Evolutionary conservation across 2,329 filamentous ascomycete species (phyloP).

Genomic region (Aspergillus fischeri): DNA sequence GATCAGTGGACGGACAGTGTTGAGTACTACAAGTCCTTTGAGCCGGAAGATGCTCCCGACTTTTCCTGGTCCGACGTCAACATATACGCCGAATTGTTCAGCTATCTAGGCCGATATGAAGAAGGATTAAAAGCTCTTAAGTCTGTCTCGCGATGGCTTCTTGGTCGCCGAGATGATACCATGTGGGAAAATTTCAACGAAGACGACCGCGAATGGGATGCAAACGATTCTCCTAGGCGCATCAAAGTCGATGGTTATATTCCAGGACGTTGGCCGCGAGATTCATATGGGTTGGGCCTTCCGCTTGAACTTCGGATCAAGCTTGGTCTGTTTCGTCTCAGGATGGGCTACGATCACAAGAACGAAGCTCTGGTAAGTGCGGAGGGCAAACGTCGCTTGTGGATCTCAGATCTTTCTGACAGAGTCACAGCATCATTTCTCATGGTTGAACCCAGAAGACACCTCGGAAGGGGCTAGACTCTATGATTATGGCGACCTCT

Average conservation of each 20-base stretch:
- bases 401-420: constrained; percentile 1
- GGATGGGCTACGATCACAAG: constrained; percentile 56
- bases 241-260: constrained; percentile 58
- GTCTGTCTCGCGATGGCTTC: constrained; percentile 71
- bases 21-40: constrained; percentile 43
- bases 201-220: constrained; percentile 89
- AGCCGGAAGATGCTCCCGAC: constrained; percentile 41
- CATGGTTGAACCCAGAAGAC: constrained; percentile 65
- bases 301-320: constrained; percentile 81
- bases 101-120: constrained; percentile 58
- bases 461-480: constrained; percentile 48
- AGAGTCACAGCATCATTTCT: constrained; percentile 56
- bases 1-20: constrained; percentile 52
- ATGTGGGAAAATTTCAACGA: constrained; percentile 70
- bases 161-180: constrained; percentile 67
- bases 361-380: constrained; percentile 68
- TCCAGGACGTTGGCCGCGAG: constrained; percentile 48
- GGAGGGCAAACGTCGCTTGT: neutral
- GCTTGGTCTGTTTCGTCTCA: constrained; percentile 77
- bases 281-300: constrained; percentile 67
- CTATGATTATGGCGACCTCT: constrained; percentile 71
- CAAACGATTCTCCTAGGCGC: constrained; percentile 64
- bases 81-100: constrained; percentile 78
- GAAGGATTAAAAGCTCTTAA: constrained; percentile 69
- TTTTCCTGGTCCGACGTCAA: constrained; percentile 77